Base-by-base conservation (phyloP, 495 filamentous ascomycete species). In the Gamarada debralockiae region DNA sequence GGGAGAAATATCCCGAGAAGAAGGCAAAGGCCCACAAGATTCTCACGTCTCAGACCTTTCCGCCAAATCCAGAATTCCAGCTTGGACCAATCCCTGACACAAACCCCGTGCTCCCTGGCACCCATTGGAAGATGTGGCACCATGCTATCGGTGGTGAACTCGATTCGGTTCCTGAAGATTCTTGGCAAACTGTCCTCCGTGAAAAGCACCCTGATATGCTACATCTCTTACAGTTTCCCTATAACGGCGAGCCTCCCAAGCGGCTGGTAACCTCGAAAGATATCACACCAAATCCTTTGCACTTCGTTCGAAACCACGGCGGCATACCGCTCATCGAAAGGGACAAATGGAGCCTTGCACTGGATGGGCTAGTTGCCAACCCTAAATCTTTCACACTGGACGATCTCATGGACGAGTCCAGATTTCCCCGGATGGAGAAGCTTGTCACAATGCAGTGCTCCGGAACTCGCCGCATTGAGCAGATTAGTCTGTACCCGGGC, bases 251-350 rank as follows among this genome's bases (percentile, higher is more conserved):
- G 53, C 75, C 82, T 0, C 81, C 80, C 8, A 73, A 76, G 38
- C 59, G 22, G 9, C 23, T 36, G n/a, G 27, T 48, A 3, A 76
- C 74, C 0, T 61, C 67, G 17, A 67, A 77, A n/a, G 65, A 68
- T 1, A 70, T 88, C 56, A 87, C 83, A 0, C 71, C 73, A 1
- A 87, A 85, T 45, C 48, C 70, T 4, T 70, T 82, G 5, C 77
- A 81, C 56, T 86, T 85, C 53, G 79, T 88, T 0, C 76, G 84
- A 20, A 88, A 87, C 50, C 84, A 87, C 50, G 83, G 82, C 17
- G 78, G 79, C 0, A 80, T 88, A 34, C 84, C 84, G 1, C 57
- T 74, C 0, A 85, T 86, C 48, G 76, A 83, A 9, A 61, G 71
- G 21, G 70, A 78, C 0, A 69, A 73, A 10, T 86, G 60, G 50